Evolutionary conservation across 1,139 yeast species (phyloP).

Genomic region (Geotrichum macrosporum): DNA sequence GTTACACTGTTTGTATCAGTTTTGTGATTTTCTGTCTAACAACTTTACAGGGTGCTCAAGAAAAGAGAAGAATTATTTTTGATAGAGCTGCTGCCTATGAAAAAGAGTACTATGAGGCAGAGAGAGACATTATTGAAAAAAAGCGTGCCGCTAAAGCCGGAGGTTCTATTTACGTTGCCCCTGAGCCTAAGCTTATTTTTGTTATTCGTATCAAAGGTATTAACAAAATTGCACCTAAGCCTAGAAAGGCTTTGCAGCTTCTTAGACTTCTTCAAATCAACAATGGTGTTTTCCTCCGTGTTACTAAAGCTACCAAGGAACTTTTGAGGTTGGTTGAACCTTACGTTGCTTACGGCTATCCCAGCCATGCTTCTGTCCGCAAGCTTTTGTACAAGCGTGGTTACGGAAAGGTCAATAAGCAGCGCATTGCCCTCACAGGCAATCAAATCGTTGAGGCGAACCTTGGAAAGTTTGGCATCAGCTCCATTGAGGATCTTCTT

Average conservation of each 20-base stretch:
- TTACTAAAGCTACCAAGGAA: conserved; percentile 98
- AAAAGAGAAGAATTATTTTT: conserved; percentile 87
- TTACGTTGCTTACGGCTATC: conserved; percentile 99
- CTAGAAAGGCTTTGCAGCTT: conserved; percentile 98
- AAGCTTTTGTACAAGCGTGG: conserved; percentile 99
- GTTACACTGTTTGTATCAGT: conserved; percentile 23
- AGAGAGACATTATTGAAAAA: conserved; percentile 86
- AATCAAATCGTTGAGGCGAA: conserved; percentile 89
- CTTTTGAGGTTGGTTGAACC: conserved; percentile 97
- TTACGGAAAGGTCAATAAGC: conserved; percentile 98
- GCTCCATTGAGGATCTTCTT: conserved; percentile 93
- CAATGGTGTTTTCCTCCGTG: conserved; percentile 96
- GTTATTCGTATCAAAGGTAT: conserved; percentile 99
- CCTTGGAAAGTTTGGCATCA: conserved; percentile 95
- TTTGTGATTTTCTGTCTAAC: conserved; percentile 29
- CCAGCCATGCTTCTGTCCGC: conserved; percentile 92
- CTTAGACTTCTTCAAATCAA: conserved; percentile 97
- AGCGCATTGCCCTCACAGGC: conserved; percentile 86
- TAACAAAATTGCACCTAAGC: conserved; percentile 99
- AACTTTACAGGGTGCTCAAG: conserved; percentile 25
- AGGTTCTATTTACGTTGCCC: conserved; percentile 80
- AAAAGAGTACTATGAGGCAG: conserved; percentile 93
- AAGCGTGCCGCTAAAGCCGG: conserved; percentile 95
- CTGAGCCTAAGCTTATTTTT: conserved; percentile 94
- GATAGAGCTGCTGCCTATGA: conserved; percentile 98